Percentiles rank a stretch among this genome's conserved stretches.
These are phyloP conservation scores for Cubamyces sp. DNA, from an alignment of 768 basidiomycete genomes.

Conservation along the genomic window DNA sequence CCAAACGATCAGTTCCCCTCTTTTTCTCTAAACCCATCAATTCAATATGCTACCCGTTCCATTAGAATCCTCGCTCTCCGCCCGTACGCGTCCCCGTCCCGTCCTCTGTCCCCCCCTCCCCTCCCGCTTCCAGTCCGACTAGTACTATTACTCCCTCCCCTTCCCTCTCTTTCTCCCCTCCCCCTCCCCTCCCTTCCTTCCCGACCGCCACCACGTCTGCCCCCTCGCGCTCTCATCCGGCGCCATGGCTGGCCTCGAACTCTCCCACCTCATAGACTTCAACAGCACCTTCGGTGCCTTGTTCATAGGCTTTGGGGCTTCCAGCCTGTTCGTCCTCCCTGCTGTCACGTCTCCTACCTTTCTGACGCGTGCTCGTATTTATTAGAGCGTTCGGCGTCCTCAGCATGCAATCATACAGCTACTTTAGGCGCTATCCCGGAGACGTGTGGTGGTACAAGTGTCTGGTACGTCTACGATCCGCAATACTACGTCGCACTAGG, in stretches of 20 bases:
- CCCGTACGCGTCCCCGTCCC: too few relatives aligned
- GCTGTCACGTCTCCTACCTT: not conserved
- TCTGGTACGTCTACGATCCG: conserved; percentile 46
- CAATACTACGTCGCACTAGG: not conserved
- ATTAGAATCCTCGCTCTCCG: not conserved
- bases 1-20: not conserved
- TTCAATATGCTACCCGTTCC: not conserved
- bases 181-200: not conserved
- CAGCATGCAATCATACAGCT: conserved; percentile 55
- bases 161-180: not conserved
- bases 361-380: conserved; percentile 33
- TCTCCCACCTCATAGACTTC: conserved; percentile 18
- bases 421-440: conserved; percentile 56
- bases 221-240: conserved; percentile 1
- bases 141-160: not conserved
- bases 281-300: conserved; percentile 59
- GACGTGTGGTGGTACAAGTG: conserved; percentile 56
- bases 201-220: not conserved
- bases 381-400: conserved; percentile 56
- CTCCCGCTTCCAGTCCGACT: not conserved
- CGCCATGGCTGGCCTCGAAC: conserved; percentile 11
- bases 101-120: not conserved
- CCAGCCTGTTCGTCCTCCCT: conserved; percentile 38
- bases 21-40: not conserved
- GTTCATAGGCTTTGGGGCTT: conserved; percentile 59